Evolutionary conservation across 2,329 filamentous ascomycete genomes (phyloP).

Genomic region (Tolypocladium ovalisporum): DNA sequence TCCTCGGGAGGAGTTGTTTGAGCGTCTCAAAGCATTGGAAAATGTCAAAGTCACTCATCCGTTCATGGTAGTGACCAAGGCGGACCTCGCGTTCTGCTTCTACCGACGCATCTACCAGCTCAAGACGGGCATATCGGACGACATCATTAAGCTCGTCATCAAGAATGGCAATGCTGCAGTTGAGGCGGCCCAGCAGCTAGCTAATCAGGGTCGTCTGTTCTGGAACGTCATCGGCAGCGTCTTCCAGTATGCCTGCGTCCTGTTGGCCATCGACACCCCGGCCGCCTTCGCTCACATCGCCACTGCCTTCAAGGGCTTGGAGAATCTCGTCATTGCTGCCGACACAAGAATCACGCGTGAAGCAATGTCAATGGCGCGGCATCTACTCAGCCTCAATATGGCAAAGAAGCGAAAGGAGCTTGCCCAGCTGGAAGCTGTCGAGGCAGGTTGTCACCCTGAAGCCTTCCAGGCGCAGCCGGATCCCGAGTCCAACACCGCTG

Average conservation of each 20-base stretch:
- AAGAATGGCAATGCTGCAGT: constrained; percentile 8
- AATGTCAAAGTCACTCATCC: constrained; percentile 5
- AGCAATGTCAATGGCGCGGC: constrained; percentile 9
- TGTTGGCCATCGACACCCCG: constrained; percentile 11
- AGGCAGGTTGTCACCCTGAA: constrained; percentile 6
- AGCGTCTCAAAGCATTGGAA: constrained; percentile 7
- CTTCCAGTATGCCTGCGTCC: constrained; percentile 11
- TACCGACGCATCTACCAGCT: constrained; percentile 13
- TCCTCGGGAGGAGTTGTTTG: constrained; percentile 8
- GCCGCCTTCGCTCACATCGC: constrained; percentile 4
- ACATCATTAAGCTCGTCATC: constrained; percentile 7
- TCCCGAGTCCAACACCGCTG: background rate
- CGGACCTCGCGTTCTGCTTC: constrained; percentile 12
- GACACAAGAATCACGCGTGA: constrained; percentile 10
- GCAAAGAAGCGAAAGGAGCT: constrained; percentile 10
- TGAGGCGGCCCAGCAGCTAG: constrained; percentile 7
- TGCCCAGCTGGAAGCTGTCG: constrained; percentile 9
- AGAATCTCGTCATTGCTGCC: constrained; percentile 7
- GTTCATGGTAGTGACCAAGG: constrained; percentile 10
- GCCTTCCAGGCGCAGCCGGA: constrained; percentile 1
- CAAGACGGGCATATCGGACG: constrained; percentile 7
- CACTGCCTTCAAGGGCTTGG: constrained; percentile 8
- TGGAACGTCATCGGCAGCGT: constrained; percentile 13
- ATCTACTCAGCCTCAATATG: constrained; percentile 7
- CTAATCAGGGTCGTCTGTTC: constrained; percentile 8